phyloP scores from a whole-genome alignment of 768 basidiomycete species.

The Boletus subparvulus region DNA sequence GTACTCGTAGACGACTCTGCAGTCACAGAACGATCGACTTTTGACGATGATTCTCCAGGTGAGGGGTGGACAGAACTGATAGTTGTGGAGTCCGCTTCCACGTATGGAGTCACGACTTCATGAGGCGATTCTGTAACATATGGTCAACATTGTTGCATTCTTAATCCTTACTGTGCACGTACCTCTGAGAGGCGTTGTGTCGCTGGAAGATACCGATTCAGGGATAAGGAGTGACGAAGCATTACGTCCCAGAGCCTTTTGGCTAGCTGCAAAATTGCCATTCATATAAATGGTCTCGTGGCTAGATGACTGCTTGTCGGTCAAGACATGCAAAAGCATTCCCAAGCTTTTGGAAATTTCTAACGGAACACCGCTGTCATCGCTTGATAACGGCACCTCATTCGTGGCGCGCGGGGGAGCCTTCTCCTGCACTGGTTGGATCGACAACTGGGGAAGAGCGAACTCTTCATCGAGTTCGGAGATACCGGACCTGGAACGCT shows the following conservation, averaged over 20 bases:
- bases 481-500: slow-evolving; percentile 24
- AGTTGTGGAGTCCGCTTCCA: slow-evolving; percentile 10
- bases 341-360: slow-evolving; percentile 24
- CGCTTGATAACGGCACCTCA: slow-evolving; percentile 7
- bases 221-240: slow-evolving; percentile 8
- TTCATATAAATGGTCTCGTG: slow-evolving; percentile 26
- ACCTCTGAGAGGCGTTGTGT: slow-evolving; percentile 17
- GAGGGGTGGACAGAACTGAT: slow-evolving; percentile 3
- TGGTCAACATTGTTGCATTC: slow-evolving; percentile 8
- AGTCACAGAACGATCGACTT: slow-evolving; percentile 2
- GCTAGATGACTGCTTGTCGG: slow-evolving; percentile 17
- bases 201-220: slow-evolving; percentile 7
- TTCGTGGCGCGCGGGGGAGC: slow-evolving; percentile 23
- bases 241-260: slow-evolving; percentile 14
- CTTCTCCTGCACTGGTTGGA: slow-evolving; percentile 37
- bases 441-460: slow-evolving; percentile 16
- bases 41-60: slow-evolving; percentile 7
- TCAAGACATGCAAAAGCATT: slow-evolving; percentile 10
- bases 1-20: slow-evolving; percentile 4
- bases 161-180: background rate
- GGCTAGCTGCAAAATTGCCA: slow-evolving; percentile 14
- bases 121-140: slow-evolving; percentile 14
- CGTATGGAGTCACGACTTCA: slow-evolving; percentile 10
- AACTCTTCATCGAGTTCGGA: slow-evolving; percentile 25
- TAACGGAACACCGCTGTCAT: slow-evolving; percentile 11